Base-by-base conservation (phyloP, 2,329 filamentous ascomycete species). In the Aspergillus ruber region DNA sequence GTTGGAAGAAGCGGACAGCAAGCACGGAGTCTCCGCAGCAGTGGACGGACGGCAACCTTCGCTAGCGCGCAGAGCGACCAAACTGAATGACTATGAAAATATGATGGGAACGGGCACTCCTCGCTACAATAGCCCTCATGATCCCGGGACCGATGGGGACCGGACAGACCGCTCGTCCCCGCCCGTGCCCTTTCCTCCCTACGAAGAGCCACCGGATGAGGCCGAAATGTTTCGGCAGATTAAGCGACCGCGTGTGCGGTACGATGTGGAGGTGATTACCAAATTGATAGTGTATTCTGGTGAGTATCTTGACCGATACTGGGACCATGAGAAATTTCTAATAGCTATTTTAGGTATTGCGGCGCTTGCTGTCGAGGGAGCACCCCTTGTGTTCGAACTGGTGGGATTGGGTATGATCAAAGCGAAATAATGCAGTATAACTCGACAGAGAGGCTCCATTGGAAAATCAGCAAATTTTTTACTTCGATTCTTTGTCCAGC, bases 251-350 rank as follows among this genome's bases (percentile, higher is more conserved):
- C 82, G 93, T 56, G 90, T 96, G 50, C 79, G 90, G 58, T 98
- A 97, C 63, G 93, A 98, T 69, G 91, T 97, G n/a, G 93, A 98
- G 69, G 91, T 98, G 35, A 86, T 98, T 33, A 97, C 93, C 4
- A 97, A 96, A 71, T 70, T 98, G 51, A 86, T 98, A 59, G 89
- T 98, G 20, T 98, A 98, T 72, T 80, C 86, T 50, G 93, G 91
- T 89, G 72, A 68, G 83, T 71, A 13, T 3, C 10, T 25, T 20
- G 15, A n/a, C 35, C 4, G 12, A 39, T 39, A 18, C 33, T 3
- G 8, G 33, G n/a, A 8, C 3, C 6, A 15, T 39, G 23, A 42
- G 49, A 43, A 21, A 32, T 36, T 42, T 47, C 46, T 45, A 42
- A 38, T 7, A 5, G 46, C 41, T 12, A 41, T 50, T 41, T 42